Base-by-base conservation (phyloP, 1,284 basidiomycete genomes). In the Fomitopsis palustris region DNA sequence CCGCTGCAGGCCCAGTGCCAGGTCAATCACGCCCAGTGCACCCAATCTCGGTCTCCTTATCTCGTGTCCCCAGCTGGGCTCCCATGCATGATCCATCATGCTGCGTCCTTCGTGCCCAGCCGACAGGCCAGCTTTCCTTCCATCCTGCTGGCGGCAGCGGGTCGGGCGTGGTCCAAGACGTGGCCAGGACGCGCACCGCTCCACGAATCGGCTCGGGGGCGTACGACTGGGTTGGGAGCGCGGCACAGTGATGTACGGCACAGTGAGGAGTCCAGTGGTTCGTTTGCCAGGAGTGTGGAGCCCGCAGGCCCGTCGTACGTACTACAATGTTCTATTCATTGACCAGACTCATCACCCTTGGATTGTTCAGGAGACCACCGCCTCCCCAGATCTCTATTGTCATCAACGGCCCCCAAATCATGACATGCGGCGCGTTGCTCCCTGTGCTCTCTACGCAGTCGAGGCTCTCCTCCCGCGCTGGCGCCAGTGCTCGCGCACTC, bases 1-100 rank as follows among this genome's bases (percentile, higher is more conserved):
- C 21, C 19, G 19, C 45, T 27, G n/a, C 9, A 41, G 19, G 55
- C 49, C 47, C 17, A 52, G 49, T 53, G 41, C 52, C 33, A 38
- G 27, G 54, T 52, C 35, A 21, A 53, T n/a, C 12, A 4, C 38
- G 29, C n/a, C 4, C 19, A 17, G 4, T 35, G 7, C 57, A 45
- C 54, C 54, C 43, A 47, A 58, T 54, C 25, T 47, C 60, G 31
- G 33, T 60, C 47, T 29, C n/a, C 53, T 16, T 47, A 64, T 54
- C 58, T 60, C 35, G 21, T 57, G 29, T 42, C 31, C 62, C 57
- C 53, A 58, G 60, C 63, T 67, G 64, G 67, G 65, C 65, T 69
- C 65, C 77, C 75, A 84, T 87, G 86, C 80, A 88, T 88, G 85
- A 80, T 79, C 77, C 75, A 82, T 69, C 74, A 80, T 80, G 79